Conservation (phyloP, 805 yeast species). For the Metschnikowia dekortorum region DNA sequence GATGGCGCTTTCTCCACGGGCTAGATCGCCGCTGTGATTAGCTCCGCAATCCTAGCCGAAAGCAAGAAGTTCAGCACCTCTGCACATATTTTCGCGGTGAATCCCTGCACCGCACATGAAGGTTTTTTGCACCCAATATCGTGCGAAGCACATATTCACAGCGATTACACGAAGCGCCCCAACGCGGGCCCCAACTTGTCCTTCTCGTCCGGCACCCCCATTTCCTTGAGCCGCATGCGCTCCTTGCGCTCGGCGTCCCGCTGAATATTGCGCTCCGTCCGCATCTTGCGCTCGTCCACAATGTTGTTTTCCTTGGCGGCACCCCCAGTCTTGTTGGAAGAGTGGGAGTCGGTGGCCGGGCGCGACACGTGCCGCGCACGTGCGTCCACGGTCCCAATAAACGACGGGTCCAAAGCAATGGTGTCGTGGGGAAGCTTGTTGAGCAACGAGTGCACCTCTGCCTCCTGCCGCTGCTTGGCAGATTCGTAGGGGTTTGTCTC, state of each 20-base stretch:
- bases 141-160: not conserved
- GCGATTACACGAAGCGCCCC: slow-evolving; percentile 13
- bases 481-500: slow-evolving; percentile 92
- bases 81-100: too few species aligned
- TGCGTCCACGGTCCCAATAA: slow-evolving; percentile 78
- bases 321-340: not conserved
- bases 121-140: too few species aligned
- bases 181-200: slow-evolving; percentile 19
- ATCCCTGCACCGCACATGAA: too few species aligned
- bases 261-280: slow-evolving; percentile 69
- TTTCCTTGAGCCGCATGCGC: slow-evolving; percentile 21
- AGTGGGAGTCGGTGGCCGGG: not conserved
- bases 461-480: slow-evolving; percentile 87
- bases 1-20: too few species aligned
- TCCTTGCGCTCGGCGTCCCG: slow-evolving; percentile 70
- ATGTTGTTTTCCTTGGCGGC: slow-evolving; percentile 43
- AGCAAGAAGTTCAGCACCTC: too few species aligned
- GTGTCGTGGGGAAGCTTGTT: slow-evolving; percentile 91
- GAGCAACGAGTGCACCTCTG: slow-evolving; percentile 78
- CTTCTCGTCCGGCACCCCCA: slow-evolving; percentile 18
- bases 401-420: slow-evolving; percentile 83
- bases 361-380: slow-evolving; percentile 52
- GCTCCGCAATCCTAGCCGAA: too few species aligned
- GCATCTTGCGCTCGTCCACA: slow-evolving; percentile 75
- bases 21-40: too few species aligned